Evolutionary conservation across 345 rosid species (phyloP), one percentile per base, ranked within the genome.

Genomic region (Xanthoceras sorbifolium): DNA sequence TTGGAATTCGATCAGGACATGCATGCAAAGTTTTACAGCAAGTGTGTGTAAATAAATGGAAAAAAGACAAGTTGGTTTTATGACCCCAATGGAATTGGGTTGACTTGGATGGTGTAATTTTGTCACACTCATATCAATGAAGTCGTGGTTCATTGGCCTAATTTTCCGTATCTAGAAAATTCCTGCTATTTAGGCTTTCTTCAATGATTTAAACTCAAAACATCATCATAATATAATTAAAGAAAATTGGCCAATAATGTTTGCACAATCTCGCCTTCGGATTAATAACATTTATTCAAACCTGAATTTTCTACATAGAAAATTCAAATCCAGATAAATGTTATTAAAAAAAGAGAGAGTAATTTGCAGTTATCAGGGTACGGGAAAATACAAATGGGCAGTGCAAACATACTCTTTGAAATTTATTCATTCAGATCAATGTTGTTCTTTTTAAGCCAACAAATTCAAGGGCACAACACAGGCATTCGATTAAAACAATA

Each of bases 361-460:
- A 60, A 9, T 25, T 9, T 2, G 65, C 18, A 6, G 9, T 17
- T 5, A 64, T 12, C 7, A 29, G 20, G 66, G 66, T 6, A 29
- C 20, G 22, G 8, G n/a, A n/a, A 28, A 29, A 31, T 15, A 64
- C 42, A 28, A 6, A 7, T 64, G n/a, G 38, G 23, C 32, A 14
- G 26, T 1, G 29, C 26, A 63, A 61, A 48, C 31, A 73, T 62
- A n/a, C 59, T 48, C 62, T 57, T 69, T 25, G 15, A 65, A 75
- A 74, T 78, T 83, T 83, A 85, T 83, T 81, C 48, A 81, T 73
- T 80, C 85, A 78, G 63, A 76, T 73, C 75, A 67, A 66, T 65
- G 78, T 38, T 55, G 55, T 72, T 79, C 69, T 50, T 76, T 34
- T 61, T 36, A 75, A 46, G 52, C 55, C 71, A 74, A 79, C 60